phyloP scores from a whole-genome alignment of 441 rosid species.

The Erodium trifolium region DNA sequence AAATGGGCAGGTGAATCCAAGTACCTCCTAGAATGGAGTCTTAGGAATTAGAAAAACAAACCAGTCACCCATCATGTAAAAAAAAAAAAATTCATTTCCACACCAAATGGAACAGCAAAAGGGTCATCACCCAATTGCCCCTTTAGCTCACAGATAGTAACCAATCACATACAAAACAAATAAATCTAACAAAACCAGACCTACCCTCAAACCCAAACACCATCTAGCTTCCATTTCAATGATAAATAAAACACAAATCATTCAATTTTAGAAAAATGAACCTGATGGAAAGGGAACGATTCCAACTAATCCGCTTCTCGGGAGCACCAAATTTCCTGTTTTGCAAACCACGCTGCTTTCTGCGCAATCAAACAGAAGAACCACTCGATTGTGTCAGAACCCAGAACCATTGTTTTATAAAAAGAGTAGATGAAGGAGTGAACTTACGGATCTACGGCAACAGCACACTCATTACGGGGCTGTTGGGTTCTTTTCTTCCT shows the following conservation, averaged over 20 bases:
- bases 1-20: slow-evolving; percentile 1
- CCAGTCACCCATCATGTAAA: background rate
- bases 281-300: slow-evolving; percentile 87
- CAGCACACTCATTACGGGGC: background rate
- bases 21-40: background rate
- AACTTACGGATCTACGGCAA: slow-evolving; percentile 3
- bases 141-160: slow-evolving; percentile 2
- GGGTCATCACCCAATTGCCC: slow-evolving; percentile 5
- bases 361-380: slow-evolving; percentile 11
- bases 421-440: background rate
- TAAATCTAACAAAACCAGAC: background rate
- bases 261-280: slow-evolving; percentile 13
- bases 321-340: slow-evolving; percentile 36
- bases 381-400: background rate
- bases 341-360: slow-evolving; percentile 22
- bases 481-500: slow-evolving; percentile 3
- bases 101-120: background rate
- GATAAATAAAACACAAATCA: background rate
- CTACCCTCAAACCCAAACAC: slow-evolving; percentile 4
- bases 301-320: slow-evolving; percentile 65
- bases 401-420: background rate
- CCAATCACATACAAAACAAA: background rate
- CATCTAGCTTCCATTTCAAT: background rate
- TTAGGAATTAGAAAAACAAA: background rate
- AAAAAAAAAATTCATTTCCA: background rate